Conservation (phyloP, 1,284 basidiomycete species). For the Puccinia polysora region DNA sequence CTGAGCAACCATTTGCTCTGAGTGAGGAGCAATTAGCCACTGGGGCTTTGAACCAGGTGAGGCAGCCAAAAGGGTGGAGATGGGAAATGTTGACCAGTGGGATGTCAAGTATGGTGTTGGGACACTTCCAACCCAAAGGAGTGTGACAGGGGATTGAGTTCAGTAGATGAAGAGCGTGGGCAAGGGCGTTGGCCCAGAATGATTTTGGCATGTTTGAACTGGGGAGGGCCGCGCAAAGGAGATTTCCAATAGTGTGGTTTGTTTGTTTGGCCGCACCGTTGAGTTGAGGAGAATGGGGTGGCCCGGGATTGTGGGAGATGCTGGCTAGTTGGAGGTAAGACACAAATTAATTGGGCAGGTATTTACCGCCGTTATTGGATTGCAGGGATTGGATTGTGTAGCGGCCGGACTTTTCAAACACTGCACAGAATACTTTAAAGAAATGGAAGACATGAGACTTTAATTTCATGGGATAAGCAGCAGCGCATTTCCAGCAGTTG, state of each 20-base stretch:
- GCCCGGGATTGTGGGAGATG: slow-evolving; percentile 51
- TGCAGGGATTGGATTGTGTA: slow-evolving; percentile 51
- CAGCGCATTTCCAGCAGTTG: background rate
- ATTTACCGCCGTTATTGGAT: slow-evolving; percentile 53
- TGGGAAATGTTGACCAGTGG: background rate
- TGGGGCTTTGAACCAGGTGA: background rate
- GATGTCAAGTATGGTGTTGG: background rate
- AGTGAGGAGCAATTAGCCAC: background rate
- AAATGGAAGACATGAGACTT: slow-evolving; percentile 32
- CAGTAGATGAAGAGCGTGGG: slow-evolving; percentile 51
- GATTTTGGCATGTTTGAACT: slow-evolving; percentile 48
- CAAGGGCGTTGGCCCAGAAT: slow-evolving; percentile 53
- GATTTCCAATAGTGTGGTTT: slow-evolving; percentile 50
- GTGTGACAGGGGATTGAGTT: slow-evolving; percentile 50
- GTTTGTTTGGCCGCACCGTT: slow-evolving; percentile 52
- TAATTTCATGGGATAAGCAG: background rate
- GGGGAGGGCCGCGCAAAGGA: slow-evolving; percentile 49
- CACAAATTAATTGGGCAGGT: slow-evolving; percentile 48
- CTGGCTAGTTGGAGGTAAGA: slow-evolving; percentile 50
- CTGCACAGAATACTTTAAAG: slow-evolving; percentile 52
- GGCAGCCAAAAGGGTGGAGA: slow-evolving; percentile 25
- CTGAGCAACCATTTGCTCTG: background rate
- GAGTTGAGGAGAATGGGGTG: slow-evolving; percentile 53
- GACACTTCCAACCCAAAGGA: background rate
- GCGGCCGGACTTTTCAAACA: slow-evolving; percentile 47